phyloP scores from a whole-genome alignment of 2,329 filamentous ascomycete genomes.

The Trichoderma sp. region DNA sequence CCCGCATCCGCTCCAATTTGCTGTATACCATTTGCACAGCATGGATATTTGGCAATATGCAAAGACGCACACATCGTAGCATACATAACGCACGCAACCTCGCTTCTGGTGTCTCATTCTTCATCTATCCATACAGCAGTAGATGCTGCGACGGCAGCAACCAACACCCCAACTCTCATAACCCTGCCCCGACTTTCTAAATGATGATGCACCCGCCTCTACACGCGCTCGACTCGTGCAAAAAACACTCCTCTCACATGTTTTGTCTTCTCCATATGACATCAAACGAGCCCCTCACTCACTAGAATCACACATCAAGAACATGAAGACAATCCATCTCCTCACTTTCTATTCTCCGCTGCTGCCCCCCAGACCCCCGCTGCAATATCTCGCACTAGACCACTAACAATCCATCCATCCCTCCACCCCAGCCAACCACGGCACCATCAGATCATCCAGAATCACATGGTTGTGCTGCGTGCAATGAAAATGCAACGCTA shows the following conservation, averaged over 20 bases:
- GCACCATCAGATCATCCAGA: slow-evolving; percentile 6
- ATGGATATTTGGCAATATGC: background rate
- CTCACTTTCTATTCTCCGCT: background rate
- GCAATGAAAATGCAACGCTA: slow-evolving; percentile 11
- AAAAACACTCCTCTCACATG: background rate
- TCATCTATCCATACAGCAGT: background rate
- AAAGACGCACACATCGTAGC: background rate
- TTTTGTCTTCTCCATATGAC: background rate
- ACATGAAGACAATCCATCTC: background rate
- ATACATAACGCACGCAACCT: background rate
- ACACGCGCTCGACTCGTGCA: background rate
- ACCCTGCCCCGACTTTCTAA: background rate
- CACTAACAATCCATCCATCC: background rate
- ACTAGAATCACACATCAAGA: background rate
- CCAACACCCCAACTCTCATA: background rate
- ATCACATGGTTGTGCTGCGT: slow-evolving; percentile 19
- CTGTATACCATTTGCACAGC: background rate
- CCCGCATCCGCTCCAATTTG: background rate
- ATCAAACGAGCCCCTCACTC: background rate
- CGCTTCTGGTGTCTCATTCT: background rate
- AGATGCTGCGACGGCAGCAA: background rate
- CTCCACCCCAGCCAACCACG: slow-evolving; percentile 1
- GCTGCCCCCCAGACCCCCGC: slow-evolving; percentile 9
- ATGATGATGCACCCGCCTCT: background rate
- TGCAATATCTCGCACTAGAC: background rate